Conservation (phyloP, 495 filamentous ascomycete genomes). For the Penicillium antarcticum region DNA sequence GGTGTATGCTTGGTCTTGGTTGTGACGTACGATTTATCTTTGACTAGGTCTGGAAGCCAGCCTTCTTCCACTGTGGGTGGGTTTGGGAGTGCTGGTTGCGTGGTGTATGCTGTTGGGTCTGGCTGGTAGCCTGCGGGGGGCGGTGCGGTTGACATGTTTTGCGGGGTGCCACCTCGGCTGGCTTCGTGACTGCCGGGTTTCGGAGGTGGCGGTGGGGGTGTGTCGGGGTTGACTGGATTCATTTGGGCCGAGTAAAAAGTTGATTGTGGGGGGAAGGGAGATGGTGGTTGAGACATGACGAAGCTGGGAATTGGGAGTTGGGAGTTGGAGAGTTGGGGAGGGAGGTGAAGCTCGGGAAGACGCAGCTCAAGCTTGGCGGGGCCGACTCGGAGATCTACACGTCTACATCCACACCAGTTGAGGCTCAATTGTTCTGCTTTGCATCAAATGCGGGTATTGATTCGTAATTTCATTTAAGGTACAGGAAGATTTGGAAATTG, state of each 20-base stretch:
- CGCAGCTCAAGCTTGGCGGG: constrained; percentile 13
- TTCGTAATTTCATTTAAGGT: background rate
- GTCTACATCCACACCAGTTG: background rate
- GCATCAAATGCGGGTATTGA: background rate
- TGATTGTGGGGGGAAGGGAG: constrained; percentile 18
- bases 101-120: constrained; percentile 18
- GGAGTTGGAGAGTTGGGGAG: background rate
- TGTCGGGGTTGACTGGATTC: constrained; percentile 42
- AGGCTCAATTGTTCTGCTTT: background rate
- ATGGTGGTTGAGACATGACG: constrained; percentile 29
- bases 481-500: background rate
- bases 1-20: background rate
- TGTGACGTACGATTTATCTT: constrained; percentile 67
- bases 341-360: constrained; percentile 11
- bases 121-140: constrained; percentile 25
- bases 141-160: constrained; percentile 29
- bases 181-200: constrained; percentile 68
- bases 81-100: constrained; percentile 20
- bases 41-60: constrained; percentile 68
- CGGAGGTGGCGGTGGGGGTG: constrained; percentile 68
- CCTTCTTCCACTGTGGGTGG: constrained; percentile 42
- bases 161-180: constrained; percentile 63
- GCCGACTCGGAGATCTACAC: background rate
- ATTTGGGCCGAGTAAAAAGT: constrained; percentile 25
- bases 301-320: constrained; percentile 4